Evolutionary conservation across 2,329 filamentous ascomycete species (phyloP).

Genomic region (Colletotrichum spinosum): DNA sequence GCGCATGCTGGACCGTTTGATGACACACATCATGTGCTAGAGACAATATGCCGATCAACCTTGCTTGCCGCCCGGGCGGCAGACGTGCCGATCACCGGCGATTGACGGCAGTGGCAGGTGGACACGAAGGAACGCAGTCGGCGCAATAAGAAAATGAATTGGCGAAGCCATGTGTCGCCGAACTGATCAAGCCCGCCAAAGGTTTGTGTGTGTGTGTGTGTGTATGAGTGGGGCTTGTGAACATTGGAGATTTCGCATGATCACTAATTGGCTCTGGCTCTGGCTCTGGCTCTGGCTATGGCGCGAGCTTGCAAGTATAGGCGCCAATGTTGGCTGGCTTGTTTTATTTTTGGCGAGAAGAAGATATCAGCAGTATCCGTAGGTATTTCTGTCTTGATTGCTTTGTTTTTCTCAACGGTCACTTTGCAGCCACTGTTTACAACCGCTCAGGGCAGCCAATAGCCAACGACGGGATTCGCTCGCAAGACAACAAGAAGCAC

Average conservation of each 20-base stretch:
- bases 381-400: too few relatives aligned
- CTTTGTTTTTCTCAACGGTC: too few relatives aligned
- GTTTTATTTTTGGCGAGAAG: slow-evolving; percentile 5
- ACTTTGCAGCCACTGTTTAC: too few relatives aligned
- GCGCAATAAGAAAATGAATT: slow-evolving; percentile 2
- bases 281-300: neutral
- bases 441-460: too few relatives aligned
- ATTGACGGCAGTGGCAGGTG: neutral
- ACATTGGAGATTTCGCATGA: slow-evolving; percentile 17
- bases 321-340: slow-evolving; percentile 8
- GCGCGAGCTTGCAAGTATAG: slow-evolving; percentile 10
- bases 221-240: slow-evolving; percentile 7
- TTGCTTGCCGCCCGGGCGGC: slow-evolving; percentile 2
- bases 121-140: slow-evolving; percentile 4
- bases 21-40: neutral
- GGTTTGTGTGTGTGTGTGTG: neutral
- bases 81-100: slow-evolving; percentile 6
- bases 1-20: too few relatives aligned
- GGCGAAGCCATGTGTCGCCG: too few relatives aligned
- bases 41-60: slow-evolving; percentile 12
- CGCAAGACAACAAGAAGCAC: slow-evolving; percentile 23
- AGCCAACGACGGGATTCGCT: neutral
- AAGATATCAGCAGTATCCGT: neutral
- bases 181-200: neutral
- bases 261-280: slow-evolving; percentile 27